These are phyloP conservation scores for Lenwebbia sp. DNA, from an alignment of 345 rosid species.

Conservation along the genomic window DNA sequence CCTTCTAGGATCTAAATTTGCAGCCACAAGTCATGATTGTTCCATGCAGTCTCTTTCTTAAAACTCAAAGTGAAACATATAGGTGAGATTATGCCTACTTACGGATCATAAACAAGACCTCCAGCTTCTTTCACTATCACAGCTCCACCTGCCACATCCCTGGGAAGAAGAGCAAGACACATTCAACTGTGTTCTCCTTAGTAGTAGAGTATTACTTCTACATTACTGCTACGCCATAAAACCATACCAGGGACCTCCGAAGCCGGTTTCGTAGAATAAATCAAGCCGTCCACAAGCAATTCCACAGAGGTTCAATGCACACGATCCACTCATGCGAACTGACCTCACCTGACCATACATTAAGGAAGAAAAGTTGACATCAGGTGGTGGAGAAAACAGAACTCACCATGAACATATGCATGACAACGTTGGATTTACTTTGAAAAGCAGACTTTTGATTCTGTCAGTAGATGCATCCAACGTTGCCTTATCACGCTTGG, in stretches of 20 bases:
- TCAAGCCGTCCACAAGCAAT: slow-evolving; percentile 88
- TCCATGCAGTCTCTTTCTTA: neutral
- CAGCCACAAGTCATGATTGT: neutral
- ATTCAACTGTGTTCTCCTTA: neutral
- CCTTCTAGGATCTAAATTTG: neutral
- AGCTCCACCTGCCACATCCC: slow-evolving; percentile 94
- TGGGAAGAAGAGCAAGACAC: slow-evolving; percentile 3
- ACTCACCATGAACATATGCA: neutral
- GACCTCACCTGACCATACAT: slow-evolving; percentile 65
- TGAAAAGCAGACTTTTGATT: slow-evolving; percentile 68
- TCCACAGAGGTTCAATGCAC: slow-evolving; percentile 91
- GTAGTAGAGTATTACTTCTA: neutral
- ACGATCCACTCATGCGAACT: slow-evolving; percentile 85
- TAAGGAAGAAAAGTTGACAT: neutral
- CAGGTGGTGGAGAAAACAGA: neutral
- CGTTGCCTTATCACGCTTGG: slow-evolving; percentile 65
- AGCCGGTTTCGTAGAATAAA: slow-evolving; percentile 71
- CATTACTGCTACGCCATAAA: neutral
- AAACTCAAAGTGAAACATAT: neutral
- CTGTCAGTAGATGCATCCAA: slow-evolving; percentile 62
- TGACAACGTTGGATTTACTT: slow-evolving; percentile 33
- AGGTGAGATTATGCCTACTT: slow-evolving; percentile 16
- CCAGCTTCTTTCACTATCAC: slow-evolving; percentile 89
- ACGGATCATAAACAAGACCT: slow-evolving; percentile 91
- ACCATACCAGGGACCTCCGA: slow-evolving; percentile 87